phyloP scores from a whole-genome alignment of 805 yeast genomes.

The Helenozyma baotianmanensis region DNA sequence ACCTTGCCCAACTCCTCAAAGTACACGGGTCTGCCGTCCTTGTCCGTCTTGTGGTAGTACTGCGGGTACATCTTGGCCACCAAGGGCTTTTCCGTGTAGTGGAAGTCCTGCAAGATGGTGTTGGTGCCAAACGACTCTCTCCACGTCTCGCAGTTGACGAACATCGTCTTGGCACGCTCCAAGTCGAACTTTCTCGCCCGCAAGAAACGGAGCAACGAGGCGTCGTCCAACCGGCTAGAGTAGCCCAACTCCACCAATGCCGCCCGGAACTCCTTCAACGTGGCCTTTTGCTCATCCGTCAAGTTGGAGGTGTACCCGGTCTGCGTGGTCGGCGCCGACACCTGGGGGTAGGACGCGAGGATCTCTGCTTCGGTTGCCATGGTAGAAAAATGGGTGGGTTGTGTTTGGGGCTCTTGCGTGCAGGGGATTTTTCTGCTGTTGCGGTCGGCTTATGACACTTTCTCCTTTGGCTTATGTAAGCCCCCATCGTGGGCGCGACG shows the following conservation, averaged over 20 bases:
- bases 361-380: slow-evolving; percentile 33
- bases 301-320: slow-evolving; percentile 82
- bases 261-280: slow-evolving; percentile 54
- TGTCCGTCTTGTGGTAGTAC: slow-evolving; percentile 95
- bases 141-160: slow-evolving; percentile 85
- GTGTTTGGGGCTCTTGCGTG: no score
- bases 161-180: slow-evolving; percentile 76
- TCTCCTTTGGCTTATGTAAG: background rate
- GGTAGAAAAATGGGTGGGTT: slow-evolving; percentile 3
- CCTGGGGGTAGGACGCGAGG: slow-evolving; percentile 66
- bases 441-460: background rate
- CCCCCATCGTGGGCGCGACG: no score
- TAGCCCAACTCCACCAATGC: slow-evolving; percentile 61
- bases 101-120: slow-evolving; percentile 81
- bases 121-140: slow-evolving; percentile 81
- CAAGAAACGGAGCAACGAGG: slow-evolving; percentile 76
- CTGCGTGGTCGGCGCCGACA: slow-evolving; percentile 52
- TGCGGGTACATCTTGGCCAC: slow-evolving; percentile 93
- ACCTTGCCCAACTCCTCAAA: slow-evolving; percentile 91
- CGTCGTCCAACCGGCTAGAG: slow-evolving; percentile 79
- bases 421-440: no score
- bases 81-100: slow-evolving; percentile 85
- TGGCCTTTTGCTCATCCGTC: slow-evolving; percentile 60
- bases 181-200: slow-evolving; percentile 95
- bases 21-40: slow-evolving; percentile 95